Conservation (phyloP, 768 basidiomycete species). For the Dioszegia crocea region DNA sequence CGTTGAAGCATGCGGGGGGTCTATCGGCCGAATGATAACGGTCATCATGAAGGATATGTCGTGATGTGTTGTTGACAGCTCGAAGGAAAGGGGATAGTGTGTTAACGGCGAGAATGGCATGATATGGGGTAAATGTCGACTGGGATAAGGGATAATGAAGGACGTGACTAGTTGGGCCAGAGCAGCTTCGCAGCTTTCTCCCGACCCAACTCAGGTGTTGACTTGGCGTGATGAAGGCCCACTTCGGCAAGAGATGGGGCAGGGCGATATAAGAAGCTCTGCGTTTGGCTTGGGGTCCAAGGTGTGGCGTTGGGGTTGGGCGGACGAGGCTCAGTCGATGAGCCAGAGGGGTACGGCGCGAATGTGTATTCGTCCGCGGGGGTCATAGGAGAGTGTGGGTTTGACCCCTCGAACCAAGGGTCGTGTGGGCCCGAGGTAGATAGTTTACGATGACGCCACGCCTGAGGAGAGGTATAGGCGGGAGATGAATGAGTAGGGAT, state of each 20-base stretch:
- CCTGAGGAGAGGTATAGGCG: neutral
- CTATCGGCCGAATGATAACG: too few species aligned
- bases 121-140: neutral
- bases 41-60: too few species aligned
- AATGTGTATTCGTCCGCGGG: too few species aligned
- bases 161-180: constrained; percentile 1
- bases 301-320: too few species aligned
- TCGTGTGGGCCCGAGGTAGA: neutral
- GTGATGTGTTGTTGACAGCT: too few species aligned
- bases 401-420: neutral
- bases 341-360: too few species aligned
- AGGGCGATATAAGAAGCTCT: neutral
- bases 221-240: constrained; percentile 1
- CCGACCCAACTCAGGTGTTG: constrained; percentile 2
- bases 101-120: neutral
- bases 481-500: neutral
- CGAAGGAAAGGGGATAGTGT: neutral
- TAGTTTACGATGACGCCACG: neutral
- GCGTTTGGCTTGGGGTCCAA: neutral
- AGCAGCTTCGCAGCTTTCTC: neutral
- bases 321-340: too few species aligned
- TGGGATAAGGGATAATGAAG: neutral
- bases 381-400: neutral
- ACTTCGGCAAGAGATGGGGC: neutral
- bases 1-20: too few species aligned